Percentiles rank a stretch among this genome's conserved stretches.
phyloP scores from a whole-genome alignment of 495 filamentous ascomycete genomes.

The Penicillium robsamsonii region DNA sequence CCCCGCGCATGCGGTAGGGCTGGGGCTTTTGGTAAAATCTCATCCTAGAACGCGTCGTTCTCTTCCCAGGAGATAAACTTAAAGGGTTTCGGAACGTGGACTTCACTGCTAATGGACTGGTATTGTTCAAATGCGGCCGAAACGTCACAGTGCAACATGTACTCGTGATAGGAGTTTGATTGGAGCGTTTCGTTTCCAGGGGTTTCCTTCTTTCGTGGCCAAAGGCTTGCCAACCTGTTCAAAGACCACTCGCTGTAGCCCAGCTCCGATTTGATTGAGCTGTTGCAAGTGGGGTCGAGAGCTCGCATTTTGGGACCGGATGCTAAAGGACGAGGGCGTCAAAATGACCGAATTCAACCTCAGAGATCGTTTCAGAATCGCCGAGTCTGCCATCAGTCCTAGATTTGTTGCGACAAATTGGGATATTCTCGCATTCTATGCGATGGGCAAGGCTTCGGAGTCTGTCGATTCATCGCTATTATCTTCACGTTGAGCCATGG shows the following conservation, averaged over 20 bases:
- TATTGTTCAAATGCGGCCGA: constrained; percentile 10
- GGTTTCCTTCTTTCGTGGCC: constrained; percentile 13
- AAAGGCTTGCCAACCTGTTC: constrained; percentile 10
- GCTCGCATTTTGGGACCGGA: neutral
- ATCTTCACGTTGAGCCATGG: neutral
- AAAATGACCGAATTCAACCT: constrained; percentile 7
- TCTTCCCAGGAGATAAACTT: neutral
- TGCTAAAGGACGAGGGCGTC: constrained; percentile 10
- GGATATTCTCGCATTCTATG: neutral
- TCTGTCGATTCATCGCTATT: neutral
- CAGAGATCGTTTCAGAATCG: constrained; percentile 2
- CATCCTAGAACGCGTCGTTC: constrained; percentile 5
- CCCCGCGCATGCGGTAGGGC: constrained; percentile 1
- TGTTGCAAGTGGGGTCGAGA: constrained; percentile 8
- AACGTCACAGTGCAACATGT: constrained; percentile 6
- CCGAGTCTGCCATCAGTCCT: neutral
- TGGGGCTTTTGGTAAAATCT: constrained; percentile 8
- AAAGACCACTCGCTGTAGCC: constrained; percentile 16
- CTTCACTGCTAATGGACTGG: neutral
- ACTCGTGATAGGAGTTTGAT: constrained; percentile 10
- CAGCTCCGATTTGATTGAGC: constrained; percentile 17
- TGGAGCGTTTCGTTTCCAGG: constrained; percentile 11
- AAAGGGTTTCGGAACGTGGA: constrained; percentile 5
- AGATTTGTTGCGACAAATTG: constrained; percentile 4
- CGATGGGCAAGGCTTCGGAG: neutral